Evolutionary conservation across 2,329 filamentous ascomycete genomes (phyloP), one percentile per base, ranked within the genome.

Genomic region (Fusarium sp.): DNA sequence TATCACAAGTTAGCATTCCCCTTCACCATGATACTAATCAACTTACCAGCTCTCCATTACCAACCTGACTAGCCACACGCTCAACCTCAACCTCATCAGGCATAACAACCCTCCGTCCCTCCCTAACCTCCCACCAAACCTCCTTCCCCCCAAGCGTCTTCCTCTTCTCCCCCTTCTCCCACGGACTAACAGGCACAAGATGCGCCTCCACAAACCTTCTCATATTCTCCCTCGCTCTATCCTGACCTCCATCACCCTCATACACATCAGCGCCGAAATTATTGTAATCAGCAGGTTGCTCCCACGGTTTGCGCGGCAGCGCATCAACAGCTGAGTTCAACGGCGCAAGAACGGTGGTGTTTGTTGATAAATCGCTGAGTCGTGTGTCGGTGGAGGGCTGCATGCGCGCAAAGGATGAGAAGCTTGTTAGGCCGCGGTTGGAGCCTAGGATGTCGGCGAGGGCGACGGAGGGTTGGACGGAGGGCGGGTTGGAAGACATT

Each of bases 291-390:
- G 86, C 81, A 0, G 92, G 89, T 69, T 95, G 85, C 75, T 92
- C 93, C 93, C 93, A 97, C 0, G 95, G 95, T 80, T 98, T 98
- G 56, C 92, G 87, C 2, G 94, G 93, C 27, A 98, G 84, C 2
- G 82, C 84, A 71, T 92, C 92, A 77, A 99, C 89, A 6, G 91
- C 94, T 20, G 88, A 90, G 84, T 99, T 98, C 58, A 93, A 84
- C 1, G 96, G 96, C 8, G 95, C 95, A 5, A 98, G 89, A 27
- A 98, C 90, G 4, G 94, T 98, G 18, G 93, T 93, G 79, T 95
- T 95, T 63, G 87, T 81, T 2, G 83, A 78, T 1, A 85, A 80
- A 78, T 93, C 88, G 74, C 92, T 88, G 17, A 98, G 88, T 2
- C 93, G 92, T 26, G 84, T 82, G 13, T 89, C 87, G 23, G 95